These are phyloP conservation scores for Cerioporus squamosus DNA, from an alignment of 1,284 basidiomycete species.

Conservation along the genomic window DNA sequence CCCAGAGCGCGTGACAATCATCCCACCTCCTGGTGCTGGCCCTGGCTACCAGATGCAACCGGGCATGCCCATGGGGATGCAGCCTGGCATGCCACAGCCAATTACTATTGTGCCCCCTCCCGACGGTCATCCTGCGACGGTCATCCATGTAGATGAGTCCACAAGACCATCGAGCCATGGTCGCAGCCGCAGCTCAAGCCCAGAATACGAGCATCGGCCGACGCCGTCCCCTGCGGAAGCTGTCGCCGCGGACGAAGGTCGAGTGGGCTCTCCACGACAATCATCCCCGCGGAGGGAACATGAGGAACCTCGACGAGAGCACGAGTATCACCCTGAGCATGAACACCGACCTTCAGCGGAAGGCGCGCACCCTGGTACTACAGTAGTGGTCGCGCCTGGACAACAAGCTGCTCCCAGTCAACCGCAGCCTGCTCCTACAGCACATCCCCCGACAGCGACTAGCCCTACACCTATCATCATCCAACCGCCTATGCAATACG, in stretches of 20 bases:
- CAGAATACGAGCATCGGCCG: neutral
- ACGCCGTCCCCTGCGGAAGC: neutral
- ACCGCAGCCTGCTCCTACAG: too few relatives aligned
- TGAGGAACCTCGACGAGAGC: neutral
- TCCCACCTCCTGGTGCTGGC: conserved; percentile 27
- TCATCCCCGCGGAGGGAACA: neutral
- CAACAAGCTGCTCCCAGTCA: neutral
- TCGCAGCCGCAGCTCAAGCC: neutral
- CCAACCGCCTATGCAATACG: conserved; percentile 5
- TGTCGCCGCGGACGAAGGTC: neutral
- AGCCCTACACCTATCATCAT: conserved; percentile 10
- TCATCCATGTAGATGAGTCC: neutral
- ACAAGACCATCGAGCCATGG: neutral
- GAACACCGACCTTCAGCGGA: too few relatives aligned
- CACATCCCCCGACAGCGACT: neutral
- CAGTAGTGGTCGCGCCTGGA: too few relatives aligned
- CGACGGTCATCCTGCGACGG: conserved; percentile 1
- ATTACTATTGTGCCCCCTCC: conserved; percentile 15
- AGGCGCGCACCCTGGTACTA: too few relatives aligned
- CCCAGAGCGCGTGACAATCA: conserved; percentile 2
- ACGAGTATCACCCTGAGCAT: too few relatives aligned
- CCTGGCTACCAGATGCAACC: conserved; percentile 10
- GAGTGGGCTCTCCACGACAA: neutral
- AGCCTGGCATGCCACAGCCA: conserved; percentile 9
- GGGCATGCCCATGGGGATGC: too few relatives aligned